phyloP scores from a whole-genome alignment of 2,329 filamentous ascomycete genomes.

The Curvularia sp. region DNA sequence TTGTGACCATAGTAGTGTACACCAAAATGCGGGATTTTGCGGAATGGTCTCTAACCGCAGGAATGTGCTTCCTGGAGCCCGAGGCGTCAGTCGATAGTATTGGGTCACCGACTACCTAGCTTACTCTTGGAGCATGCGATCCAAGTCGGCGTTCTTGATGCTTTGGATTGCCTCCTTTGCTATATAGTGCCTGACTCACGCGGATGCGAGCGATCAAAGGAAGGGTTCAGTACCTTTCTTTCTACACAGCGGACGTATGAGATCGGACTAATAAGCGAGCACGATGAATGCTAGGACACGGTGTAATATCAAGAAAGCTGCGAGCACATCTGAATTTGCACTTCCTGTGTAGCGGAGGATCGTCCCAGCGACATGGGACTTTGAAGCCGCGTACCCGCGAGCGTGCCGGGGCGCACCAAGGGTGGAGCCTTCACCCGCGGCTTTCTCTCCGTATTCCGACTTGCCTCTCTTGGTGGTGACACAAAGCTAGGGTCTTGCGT shows the following conservation, averaged over 20 bases:
- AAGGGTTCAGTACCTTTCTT: not conserved
- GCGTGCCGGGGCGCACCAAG: constrained; percentile 3
- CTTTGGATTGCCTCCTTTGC: constrained; percentile 1
- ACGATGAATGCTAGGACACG: not conserved
- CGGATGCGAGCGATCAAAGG: not conserved
- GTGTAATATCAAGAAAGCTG: constrained; percentile 6
- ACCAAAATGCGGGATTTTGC: not conserved
- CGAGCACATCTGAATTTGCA: constrained; percentile 11
- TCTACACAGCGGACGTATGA: not conserved
- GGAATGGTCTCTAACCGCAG: not conserved
- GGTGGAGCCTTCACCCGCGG: constrained; percentile 16
- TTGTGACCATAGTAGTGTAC: constrained; percentile 17
- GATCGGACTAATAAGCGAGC: not conserved
- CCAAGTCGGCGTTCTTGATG: not conserved
- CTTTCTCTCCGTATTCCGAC: constrained; percentile 18
- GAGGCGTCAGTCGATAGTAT: constrained; percentile 5
- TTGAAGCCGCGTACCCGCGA: constrained; percentile 13
- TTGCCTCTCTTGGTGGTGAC: constrained; percentile 18
- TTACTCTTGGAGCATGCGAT: constrained; percentile 7
- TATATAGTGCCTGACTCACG: not conserved
- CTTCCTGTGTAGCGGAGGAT: constrained; percentile 15
- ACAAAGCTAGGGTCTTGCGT: constrained; percentile 3
- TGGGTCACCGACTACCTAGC: constrained; percentile 1
- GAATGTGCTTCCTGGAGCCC: constrained; percentile 3
- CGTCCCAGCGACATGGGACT: constrained; percentile 19